Evolutionary conservation across 305 asterid genomes (phyloP).

Genomic region (Plantago rigida): DNA sequence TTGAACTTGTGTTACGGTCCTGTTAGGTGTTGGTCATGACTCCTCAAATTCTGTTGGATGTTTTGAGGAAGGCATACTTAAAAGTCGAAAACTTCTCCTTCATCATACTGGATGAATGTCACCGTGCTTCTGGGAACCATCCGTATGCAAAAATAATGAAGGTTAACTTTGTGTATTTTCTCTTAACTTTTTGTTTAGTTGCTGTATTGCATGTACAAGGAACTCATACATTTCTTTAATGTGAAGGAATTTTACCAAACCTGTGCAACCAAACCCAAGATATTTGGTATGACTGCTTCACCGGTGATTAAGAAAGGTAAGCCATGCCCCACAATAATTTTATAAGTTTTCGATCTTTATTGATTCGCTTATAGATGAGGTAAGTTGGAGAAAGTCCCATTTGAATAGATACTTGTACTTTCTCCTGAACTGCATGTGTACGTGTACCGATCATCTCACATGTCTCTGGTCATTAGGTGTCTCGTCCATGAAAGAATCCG

Average conservation of each 20-base stretch:
- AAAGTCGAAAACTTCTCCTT: constrained; percentile 43
- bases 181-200: background rate
- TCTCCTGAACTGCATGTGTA: constrained; percentile 9
- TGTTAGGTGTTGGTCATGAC: constrained; percentile 82
- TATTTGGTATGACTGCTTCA: constrained; percentile 75
- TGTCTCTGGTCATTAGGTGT: constrained; percentile 35
- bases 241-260: constrained; percentile 69
- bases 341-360: background rate
- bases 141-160: constrained; percentile 71
- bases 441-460: constrained; percentile 15
- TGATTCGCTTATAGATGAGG: background rate
- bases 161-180: constrained; percentile 32
- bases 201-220: background rate
- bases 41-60: constrained; percentile 72
- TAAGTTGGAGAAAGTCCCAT: background rate
- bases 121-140: constrained; percentile 72
- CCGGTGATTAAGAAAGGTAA: constrained; percentile 55
- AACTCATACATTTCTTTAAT: constrained; percentile 24
- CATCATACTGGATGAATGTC: constrained; percentile 72
- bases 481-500: constrained; percentile 34
- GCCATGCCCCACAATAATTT: background rate
- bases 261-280: constrained; percentile 42
- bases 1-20: constrained; percentile 4
- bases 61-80: constrained; percentile 55
- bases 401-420: too few species aligned